Conservation (phyloP, 768 basidiomycete genomes). For the Trametes cinnabarina region DNA sequence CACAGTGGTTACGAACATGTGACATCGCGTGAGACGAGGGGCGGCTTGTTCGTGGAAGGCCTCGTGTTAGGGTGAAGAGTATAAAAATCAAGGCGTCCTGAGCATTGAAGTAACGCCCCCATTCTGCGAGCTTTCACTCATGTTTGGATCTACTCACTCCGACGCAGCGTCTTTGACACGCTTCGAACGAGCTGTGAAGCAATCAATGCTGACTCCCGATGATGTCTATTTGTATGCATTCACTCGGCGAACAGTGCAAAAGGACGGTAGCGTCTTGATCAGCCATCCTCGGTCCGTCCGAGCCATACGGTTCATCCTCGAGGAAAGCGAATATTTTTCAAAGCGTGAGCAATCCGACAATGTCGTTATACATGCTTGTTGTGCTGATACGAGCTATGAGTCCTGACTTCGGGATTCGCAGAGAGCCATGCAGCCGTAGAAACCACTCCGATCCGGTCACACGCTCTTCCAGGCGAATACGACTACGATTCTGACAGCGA, state of each 20-base stretch:
- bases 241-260: not conserved
- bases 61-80: too few species aligned
- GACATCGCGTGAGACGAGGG: too few species aligned
- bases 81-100: too few species aligned
- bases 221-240: constrained; percentile 11
- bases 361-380: not conserved
- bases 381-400: not conserved
- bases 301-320: constrained; percentile 3
- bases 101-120: too few species aligned
- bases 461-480: constrained; percentile 13
- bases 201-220: not conserved
- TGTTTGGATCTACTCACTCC: not conserved
- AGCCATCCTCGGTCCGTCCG: constrained; percentile 1
- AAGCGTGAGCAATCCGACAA: not conserved
- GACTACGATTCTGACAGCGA: constrained; percentile 28
- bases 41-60: too few species aligned
- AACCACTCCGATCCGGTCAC: not conserved
- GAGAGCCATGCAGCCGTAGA: constrained; percentile 4
- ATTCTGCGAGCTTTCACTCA: too few species aligned
- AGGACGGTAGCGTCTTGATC: not conserved
- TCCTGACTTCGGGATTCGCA: constrained; percentile 19
- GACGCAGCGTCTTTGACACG: not conserved
- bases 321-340: constrained; percentile 7
- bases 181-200: not conserved
- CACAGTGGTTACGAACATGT: too few species aligned